A percentile compares a stretch with the other conserved stretches of the same genome.
phyloP scores from a whole-genome alignment of 306 rosid genomes.

The Prunus mira region DNA sequence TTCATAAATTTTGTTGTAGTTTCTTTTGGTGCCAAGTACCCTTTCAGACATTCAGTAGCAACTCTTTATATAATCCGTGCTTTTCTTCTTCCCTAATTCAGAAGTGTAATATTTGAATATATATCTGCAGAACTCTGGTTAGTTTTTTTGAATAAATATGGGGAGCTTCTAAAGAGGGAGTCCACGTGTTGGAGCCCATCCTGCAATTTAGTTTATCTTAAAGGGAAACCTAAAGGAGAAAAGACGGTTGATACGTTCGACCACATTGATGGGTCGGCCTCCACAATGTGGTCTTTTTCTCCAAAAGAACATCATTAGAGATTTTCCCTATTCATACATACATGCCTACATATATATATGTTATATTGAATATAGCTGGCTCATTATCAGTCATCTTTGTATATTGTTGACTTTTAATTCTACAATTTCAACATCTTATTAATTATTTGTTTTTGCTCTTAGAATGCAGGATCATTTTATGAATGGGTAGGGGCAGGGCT shows the following conservation, averaged over 20 bases:
- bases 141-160: background rate
- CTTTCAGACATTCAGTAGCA: background rate
- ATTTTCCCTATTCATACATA: background rate
- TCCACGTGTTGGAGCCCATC: background rate
- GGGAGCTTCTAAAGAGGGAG: background rate
- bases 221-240: background rate
- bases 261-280: background rate
- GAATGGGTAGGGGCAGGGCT: conserved; percentile 88
- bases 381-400: background rate
- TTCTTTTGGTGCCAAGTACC: background rate
- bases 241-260: background rate
- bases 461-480: conserved; percentile 90
- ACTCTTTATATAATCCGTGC: background rate
- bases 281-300: too few species aligned
- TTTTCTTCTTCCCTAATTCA: background rate
- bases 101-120: background rate
- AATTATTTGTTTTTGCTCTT: conserved; percentile 18
- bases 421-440: conserved; percentile 2
- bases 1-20: too few species aligned
- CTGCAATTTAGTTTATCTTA: background rate
- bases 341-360: background rate
- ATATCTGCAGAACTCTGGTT: background rate
- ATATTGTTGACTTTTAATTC: conserved; percentile 16
- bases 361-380: background rate
- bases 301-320: background rate